phyloP scores from a whole-genome alignment of 179 eudicot genomes.

The Spergularia azorica region DNA sequence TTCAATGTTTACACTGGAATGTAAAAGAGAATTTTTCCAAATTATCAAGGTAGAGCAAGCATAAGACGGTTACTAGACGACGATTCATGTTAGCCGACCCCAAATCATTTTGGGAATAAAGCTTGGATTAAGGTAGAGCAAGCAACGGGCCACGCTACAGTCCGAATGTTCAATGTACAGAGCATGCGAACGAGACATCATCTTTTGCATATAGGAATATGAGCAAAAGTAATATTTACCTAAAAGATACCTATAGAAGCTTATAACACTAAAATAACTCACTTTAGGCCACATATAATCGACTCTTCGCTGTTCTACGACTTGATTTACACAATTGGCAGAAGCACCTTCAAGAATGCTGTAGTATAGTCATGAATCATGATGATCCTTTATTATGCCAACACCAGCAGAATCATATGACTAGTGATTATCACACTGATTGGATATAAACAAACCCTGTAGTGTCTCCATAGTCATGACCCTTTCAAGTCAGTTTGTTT shows the following conservation, averaged over 20 bases:
- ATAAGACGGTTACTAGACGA: no score
- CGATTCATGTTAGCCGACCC: no score
- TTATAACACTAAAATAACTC: neutral
- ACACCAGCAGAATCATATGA: neutral
- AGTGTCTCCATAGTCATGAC: neutral
- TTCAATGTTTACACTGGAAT: no score
- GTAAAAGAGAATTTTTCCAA: no score
- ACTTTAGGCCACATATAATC: neutral
- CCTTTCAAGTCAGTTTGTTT: neutral
- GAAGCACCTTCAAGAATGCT: neutral
- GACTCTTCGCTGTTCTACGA: no score
- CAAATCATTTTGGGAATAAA: no score
- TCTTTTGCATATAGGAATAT: no score
- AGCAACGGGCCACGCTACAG: neutral
- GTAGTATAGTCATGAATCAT: neutral
- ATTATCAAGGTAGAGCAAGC: no score
- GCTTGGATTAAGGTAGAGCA: neutral
- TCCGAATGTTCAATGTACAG: neutral
- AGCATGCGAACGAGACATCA: neutral
- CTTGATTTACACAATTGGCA: neutral
- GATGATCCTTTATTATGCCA: neutral
- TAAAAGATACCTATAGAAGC: no score
- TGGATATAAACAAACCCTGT: no score
- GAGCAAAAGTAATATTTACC: no score
- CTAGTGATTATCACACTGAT: neutral